Conservation (phyloP, 2,329 filamentous ascomycete species). For the Trichoderma atroviride region DNA sequence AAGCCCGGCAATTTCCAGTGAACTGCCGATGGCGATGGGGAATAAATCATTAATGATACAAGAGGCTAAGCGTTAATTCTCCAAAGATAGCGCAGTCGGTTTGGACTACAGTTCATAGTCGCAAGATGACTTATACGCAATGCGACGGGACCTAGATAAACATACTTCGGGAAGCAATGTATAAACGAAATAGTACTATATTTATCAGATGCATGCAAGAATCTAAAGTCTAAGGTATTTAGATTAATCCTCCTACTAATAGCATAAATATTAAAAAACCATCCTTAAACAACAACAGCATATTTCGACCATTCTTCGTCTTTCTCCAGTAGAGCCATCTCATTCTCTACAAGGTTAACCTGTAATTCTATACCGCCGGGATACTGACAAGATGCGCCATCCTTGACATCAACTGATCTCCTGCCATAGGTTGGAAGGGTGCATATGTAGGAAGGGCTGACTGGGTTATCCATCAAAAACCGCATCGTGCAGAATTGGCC, state of each 20-base stretch:
- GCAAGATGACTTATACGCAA: no score
- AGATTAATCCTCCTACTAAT: neutral
- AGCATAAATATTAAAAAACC: neutral
- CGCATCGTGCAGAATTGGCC: neutral
- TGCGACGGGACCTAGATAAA: no score
- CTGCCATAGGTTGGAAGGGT: neutral
- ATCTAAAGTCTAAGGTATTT: neutral
- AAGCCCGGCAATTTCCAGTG: neutral
- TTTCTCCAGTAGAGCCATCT: neutral
- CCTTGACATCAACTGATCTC: neutral
- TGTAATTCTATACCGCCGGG: neutral
- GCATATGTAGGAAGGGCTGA: neutral
- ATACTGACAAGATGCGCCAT: neutral
- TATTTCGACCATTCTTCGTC: neutral
- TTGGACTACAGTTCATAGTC: constrained; percentile 16
- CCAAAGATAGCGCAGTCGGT: neutral
- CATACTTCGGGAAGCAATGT: neutral
- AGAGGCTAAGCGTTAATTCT: neutral
- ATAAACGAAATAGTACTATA: neutral
- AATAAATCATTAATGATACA: neutral
- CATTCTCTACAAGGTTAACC: neutral
- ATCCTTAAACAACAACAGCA: neutral
- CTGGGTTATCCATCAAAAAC: neutral
- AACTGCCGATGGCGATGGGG: neutral
- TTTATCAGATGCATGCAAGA: neutral